phyloP scores from a whole-genome alignment of 345 rosid species.

The Hevea brasiliensis region DNA sequence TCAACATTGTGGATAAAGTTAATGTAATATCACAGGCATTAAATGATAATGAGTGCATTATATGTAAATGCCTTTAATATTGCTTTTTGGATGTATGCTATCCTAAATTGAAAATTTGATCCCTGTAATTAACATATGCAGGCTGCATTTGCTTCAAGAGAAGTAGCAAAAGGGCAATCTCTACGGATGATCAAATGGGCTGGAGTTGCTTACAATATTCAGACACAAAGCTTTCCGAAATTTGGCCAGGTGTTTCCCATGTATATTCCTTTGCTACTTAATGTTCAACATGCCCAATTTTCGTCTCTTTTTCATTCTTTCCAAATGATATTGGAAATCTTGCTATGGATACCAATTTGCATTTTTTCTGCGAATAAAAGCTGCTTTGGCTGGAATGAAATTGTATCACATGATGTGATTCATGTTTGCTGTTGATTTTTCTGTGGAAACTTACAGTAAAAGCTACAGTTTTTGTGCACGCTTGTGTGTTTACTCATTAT shows the following conservation, averaged over 20 bases:
- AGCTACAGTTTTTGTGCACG: neutral
- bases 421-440: neutral
- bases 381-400: neutral
- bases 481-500: neutral
- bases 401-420: neutral
- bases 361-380: constrained; percentile 1
- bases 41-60: neutral
- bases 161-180: constrained; percentile 17
- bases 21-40: neutral
- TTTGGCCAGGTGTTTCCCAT: constrained; percentile 48
- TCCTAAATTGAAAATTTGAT: constrained; percentile 4
- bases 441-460: neutral
- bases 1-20: neutral
- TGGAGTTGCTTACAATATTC: constrained; percentile 42
- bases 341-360: neutral
- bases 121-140: constrained; percentile 25
- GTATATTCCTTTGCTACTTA: constrained; percentile 7
- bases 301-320: neutral
- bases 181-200: constrained; percentile 35
- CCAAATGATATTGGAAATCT: neutral
- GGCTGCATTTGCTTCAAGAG: constrained; percentile 37
- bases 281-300: neutral
- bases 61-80: neutral
- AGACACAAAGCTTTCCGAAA: constrained; percentile 38
- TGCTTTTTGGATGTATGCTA: constrained; percentile 2